A percentile compares a stretch with the other conserved stretches of the same genome.
Conservation (phyloP, 2,329 filamentous ascomycete genomes). For the Trichoderma sp. region DNA sequence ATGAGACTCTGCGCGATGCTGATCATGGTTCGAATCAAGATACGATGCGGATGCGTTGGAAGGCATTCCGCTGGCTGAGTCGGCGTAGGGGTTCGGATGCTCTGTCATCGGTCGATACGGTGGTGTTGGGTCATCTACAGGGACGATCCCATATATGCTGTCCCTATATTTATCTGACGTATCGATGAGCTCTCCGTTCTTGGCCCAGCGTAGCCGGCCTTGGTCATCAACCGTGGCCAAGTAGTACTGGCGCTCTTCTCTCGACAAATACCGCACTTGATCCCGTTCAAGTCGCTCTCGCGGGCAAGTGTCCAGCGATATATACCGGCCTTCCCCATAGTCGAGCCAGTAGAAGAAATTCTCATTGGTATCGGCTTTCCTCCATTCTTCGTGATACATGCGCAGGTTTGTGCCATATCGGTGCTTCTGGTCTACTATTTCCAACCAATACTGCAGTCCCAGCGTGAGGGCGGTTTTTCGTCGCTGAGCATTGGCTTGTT, state of each 20-base stretch:
- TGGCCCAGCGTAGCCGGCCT: constrained; percentile 83
- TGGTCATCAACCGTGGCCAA: constrained; percentile 74
- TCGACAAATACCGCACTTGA: constrained; percentile 79
- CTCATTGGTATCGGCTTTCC: constrained; percentile 72
- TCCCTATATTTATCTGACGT: constrained; percentile 78
- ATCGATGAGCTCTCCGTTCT: constrained; percentile 77
- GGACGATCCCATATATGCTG: constrained; percentile 75
- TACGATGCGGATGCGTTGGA: constrained; percentile 30
- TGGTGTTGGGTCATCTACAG: constrained; percentile 62
- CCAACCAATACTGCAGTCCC: constrained; percentile 81
- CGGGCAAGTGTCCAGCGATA: constrained; percentile 74
- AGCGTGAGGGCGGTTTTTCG: constrained; percentile 75
- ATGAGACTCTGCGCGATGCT: constrained; percentile 66
- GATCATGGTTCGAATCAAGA: constrained; percentile 55
- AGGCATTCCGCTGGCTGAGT: not conserved
- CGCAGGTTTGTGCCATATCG: constrained; percentile 83
- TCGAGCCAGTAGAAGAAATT: constrained; percentile 97
- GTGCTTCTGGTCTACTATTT: constrained; percentile 87
- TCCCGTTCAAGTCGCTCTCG: constrained; percentile 76
- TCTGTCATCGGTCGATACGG: constrained; percentile 28
- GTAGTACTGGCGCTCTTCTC: constrained; percentile 81
- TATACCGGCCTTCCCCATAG: constrained; percentile 70
- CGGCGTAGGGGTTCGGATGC: constrained; percentile 17
- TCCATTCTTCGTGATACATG: constrained; percentile 84
- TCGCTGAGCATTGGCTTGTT: constrained; percentile 58